phyloP scores from a whole-genome alignment of 768 basidiomycete species.

The Amanita fuliginea region DNA sequence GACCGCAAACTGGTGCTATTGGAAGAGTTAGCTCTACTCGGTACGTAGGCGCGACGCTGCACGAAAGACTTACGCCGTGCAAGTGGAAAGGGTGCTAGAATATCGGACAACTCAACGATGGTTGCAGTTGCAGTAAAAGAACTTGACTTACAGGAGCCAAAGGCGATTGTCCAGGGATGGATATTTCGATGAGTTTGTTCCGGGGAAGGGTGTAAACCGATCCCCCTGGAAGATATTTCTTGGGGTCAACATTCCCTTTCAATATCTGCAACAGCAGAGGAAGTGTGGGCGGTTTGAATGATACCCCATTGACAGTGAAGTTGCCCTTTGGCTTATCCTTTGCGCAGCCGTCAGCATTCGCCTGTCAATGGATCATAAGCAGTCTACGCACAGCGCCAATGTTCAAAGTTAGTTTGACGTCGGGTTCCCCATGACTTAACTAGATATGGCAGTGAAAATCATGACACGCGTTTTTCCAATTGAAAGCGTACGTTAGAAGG shows the following conservation, averaged over 20 bases:
- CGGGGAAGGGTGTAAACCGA: constrained; percentile 22
- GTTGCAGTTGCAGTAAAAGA: not conserved
- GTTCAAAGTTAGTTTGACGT: not conserved
- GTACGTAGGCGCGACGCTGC: not conserved
- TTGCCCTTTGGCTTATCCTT: not conserved
- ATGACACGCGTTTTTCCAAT: not conserved
- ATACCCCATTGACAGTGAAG: constrained; percentile 15
- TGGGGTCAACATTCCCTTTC: constrained; percentile 21
- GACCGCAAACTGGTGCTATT: constrained; percentile 28
- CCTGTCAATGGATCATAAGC: not conserved
- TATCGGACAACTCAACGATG: not conserved
- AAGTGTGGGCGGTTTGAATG: constrained; percentile 18
- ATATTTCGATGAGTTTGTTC: constrained; percentile 27
- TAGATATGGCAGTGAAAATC: not conserved
- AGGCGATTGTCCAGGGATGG: constrained; percentile 19
- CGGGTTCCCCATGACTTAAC: not conserved
- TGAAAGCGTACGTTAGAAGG: not conserved
- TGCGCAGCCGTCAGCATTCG: not conserved
- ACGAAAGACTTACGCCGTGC: constrained; percentile 22
- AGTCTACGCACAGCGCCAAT: not conserved
- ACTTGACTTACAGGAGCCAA: constrained; percentile 21
- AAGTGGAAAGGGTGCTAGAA: constrained; percentile 32
- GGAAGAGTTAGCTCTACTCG: constrained; percentile 7
- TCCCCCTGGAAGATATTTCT: constrained; percentile 19
- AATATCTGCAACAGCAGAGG: constrained; percentile 31